Conservation (phyloP, 768 basidiomycete species). For the Artomyces pyxidatus region DNA sequence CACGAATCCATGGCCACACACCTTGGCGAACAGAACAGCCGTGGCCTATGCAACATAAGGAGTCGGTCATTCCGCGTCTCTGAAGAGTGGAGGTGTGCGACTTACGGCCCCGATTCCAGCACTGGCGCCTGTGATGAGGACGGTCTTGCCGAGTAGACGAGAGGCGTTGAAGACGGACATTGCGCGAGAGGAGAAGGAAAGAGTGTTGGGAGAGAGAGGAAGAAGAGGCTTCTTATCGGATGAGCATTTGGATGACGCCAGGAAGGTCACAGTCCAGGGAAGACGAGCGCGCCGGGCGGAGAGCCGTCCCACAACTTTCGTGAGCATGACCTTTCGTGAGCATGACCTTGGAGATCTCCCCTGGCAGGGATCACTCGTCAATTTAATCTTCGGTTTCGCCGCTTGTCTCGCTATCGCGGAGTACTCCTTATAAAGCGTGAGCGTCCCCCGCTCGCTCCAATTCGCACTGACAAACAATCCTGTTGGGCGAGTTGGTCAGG, state of each 20-base stretch:
- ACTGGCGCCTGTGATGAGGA: slow-evolving; percentile 85
- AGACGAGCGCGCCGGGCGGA: not conserved
- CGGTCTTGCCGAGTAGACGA: slow-evolving; percentile 75
- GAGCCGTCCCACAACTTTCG: not conserved
- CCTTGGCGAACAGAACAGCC: slow-evolving; percentile 84
- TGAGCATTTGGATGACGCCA: not conserved
- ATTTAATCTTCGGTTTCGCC: too few species aligned
- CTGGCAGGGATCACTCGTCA: too few species aligned
- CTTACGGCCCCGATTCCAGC: slow-evolving; percentile 84
- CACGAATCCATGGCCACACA: slow-evolving; percentile 21
- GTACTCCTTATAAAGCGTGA: too few species aligned
- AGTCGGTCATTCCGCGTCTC: not conserved
- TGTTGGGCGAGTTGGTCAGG: too few species aligned
- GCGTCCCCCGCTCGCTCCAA: too few species aligned
- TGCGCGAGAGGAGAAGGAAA: slow-evolving; percentile 10
- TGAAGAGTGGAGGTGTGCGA: slow-evolving; percentile 4
- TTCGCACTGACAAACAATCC: too few species aligned
- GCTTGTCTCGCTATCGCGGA: too few species aligned
- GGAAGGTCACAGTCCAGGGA: not conserved
- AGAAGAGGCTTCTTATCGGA: not conserved
- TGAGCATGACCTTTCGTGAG: too few species aligned
- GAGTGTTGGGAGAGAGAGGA: not conserved
- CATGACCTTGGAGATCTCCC: too few species aligned
- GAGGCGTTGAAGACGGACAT: slow-evolving; percentile 83
- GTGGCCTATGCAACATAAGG: slow-evolving; percentile 48